A percentile compares a stretch with the other conserved stretches of the same genome.
These are phyloP conservation scores for Pilobolus umbonatus DNA, from an alignment of 192 early-diverging fungal genomes.

Conservation along the genomic window DNA sequence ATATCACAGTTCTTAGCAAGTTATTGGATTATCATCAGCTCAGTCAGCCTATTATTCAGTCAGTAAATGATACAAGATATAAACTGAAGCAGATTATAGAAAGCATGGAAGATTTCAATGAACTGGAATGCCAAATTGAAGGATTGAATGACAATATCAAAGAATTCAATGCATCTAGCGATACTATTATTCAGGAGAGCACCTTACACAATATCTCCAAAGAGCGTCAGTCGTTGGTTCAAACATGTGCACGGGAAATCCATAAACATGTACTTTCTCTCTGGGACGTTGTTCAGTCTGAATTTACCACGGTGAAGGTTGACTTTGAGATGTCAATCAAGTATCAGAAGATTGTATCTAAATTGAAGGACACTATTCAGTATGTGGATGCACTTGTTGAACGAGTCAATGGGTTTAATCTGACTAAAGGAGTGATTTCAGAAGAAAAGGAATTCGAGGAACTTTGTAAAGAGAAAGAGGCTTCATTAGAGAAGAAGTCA, in stretches of 20 bases:
- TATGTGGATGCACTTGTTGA: conserved; percentile 19
- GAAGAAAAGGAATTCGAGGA: conserved; percentile 22
- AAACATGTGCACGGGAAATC: too few species aligned
- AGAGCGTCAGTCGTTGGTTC: too few species aligned
- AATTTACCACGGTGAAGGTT: too few species aligned
- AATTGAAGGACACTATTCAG: conserved; percentile 17
- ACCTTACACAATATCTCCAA: too few species aligned
- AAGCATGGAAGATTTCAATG: neutral
- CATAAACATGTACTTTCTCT: too few species aligned
- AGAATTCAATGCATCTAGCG: neutral
- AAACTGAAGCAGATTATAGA: neutral
- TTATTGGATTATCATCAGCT: neutral
- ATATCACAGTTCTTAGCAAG: too few species aligned
- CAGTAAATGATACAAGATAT: neutral
- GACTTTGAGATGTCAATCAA: conserved; percentile 15
- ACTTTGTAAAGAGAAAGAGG: conserved; percentile 4
- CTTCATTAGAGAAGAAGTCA: conserved; percentile 4
- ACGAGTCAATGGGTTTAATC: conserved; percentile 17
- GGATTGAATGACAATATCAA: neutral
- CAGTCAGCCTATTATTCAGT: neutral
- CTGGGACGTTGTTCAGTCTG: too few species aligned
- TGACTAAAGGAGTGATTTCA: conserved; percentile 8
- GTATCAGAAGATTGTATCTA: conserved; percentile 1
- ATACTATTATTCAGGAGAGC: neutral
- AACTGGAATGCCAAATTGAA: neutral